Conservation (phyloP, 2,329 filamentous ascomycete genomes). For the Calonectria hawksworthii region DNA sequence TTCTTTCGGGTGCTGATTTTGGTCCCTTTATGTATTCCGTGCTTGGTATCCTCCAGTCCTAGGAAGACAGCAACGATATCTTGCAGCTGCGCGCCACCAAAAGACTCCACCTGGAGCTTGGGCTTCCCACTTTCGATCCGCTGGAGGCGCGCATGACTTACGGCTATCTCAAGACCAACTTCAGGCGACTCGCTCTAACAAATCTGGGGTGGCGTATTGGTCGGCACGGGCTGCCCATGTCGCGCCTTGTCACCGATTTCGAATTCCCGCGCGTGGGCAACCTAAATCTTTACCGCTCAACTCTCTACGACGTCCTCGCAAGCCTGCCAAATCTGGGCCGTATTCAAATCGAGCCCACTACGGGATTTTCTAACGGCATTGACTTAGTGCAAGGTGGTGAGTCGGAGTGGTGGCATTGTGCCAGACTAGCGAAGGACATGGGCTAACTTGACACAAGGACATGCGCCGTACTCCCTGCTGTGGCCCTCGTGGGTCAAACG, state of each 20-base stretch:
- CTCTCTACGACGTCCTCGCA: not conserved
- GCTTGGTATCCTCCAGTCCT: constrained; percentile 4
- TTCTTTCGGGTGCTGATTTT: not conserved
- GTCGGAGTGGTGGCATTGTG: not conserved
- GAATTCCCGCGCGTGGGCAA: not conserved
- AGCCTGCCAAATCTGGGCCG: not conserved
- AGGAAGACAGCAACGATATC: not conserved
- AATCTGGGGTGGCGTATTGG: not conserved
- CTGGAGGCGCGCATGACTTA: not conserved
- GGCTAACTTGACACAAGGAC: not conserved
- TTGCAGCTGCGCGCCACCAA: not conserved
- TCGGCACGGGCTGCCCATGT: not conserved
- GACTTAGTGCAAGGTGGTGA: not conserved
- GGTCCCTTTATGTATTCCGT: not conserved
- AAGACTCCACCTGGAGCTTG: not conserved
- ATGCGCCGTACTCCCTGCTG: not conserved
- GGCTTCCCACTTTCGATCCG: not conserved
- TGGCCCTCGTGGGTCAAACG: not conserved
- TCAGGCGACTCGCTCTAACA: not conserved
- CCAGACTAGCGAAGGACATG: too few relatives aligned
- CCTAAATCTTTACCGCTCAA: not conserved
- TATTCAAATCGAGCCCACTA: not conserved
- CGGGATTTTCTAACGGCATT: not conserved
- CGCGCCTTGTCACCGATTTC: not conserved
- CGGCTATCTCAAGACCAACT: not conserved